A percentile compares a stretch with the other conserved stretches of the same genome.
Evolutionary conservation across 2,329 filamentous ascomycete genomes (phyloP).

Genomic region (Periglandula ipomoeae): DNA sequence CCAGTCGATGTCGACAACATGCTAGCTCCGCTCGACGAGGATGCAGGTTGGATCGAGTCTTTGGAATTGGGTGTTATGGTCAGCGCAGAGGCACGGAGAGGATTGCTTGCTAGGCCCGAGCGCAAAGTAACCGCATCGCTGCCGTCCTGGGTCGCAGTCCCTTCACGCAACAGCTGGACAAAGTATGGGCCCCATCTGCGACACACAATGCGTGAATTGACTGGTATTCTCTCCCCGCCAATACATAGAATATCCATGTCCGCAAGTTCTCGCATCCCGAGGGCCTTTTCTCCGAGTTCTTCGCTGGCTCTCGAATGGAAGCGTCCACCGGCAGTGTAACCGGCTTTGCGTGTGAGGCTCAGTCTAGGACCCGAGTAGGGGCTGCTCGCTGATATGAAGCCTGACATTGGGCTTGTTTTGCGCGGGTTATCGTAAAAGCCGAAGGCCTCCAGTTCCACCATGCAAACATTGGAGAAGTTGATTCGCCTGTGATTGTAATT

Average conservation of each 20-base stretch:
- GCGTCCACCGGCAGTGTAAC: conserved; percentile 64
- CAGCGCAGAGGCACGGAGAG: conserved; percentile 66
- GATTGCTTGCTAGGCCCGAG: conserved; percentile 48
- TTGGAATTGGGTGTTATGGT: conserved; percentile 69
- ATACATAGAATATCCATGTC: conserved; percentile 97
- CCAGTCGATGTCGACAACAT: conserved; percentile 26
- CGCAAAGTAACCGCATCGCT: conserved; percentile 69
- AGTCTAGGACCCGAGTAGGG: conserved; percentile 50
- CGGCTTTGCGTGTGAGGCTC: conserved; percentile 49
- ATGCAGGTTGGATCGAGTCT: conserved; percentile 32
- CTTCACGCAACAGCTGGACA: conserved; percentile 80
- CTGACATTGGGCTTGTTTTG: conserved; percentile 66
- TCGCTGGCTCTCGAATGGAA: conserved; percentile 69
- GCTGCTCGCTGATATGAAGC: conserved; percentile 75
- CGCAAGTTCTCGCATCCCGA: conserved; percentile 72
- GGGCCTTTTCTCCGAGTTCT: conserved; percentile 72
- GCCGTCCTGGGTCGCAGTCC: conserved; percentile 60
- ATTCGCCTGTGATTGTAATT: conserved; percentile 97
- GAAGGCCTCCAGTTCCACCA: conserved; percentile 95
- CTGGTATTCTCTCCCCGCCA: conserved; percentile 81
- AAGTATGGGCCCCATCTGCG: conserved; percentile 94
- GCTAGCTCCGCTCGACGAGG: conserved; percentile 35
- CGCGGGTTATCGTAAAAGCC: conserved; percentile 94
- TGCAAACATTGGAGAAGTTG: conserved; percentile 93
- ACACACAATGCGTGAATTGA: conserved; percentile 83